A percentile compares a stretch with the other conserved stretches of the same genome.
These are phyloP conservation scores for Yamadazyma epiphylla DNA, from an alignment of 1,139 yeast species.

Conservation along the genomic window DNA sequence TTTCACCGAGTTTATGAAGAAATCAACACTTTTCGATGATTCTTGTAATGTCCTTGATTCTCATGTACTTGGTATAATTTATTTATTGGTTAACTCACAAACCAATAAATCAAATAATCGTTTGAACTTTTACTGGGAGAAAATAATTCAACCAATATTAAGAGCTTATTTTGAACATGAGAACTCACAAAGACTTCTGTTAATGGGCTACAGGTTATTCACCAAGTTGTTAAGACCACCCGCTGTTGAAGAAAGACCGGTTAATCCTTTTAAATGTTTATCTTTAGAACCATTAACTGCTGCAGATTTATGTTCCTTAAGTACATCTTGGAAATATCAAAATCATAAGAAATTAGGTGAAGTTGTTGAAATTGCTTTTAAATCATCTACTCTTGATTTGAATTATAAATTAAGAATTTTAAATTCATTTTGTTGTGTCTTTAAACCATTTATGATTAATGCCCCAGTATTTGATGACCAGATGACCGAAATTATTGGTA, in stretches of 20 bases:
- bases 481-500: background rate
- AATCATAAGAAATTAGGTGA: slow-evolving; percentile 31
- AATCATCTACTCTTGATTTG: too few species aligned
- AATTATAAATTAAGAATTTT: slow-evolving; percentile 19
- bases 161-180: slow-evolving; percentile 32
- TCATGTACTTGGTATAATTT: too few species aligned
- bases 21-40: too few species aligned
- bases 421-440: slow-evolving; percentile 3
- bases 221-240: slow-evolving; percentile 20
- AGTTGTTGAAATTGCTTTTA: slow-evolving; percentile 19
- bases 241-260: slow-evolving; percentile 19
- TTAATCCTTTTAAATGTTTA: slow-evolving; percentile 28
- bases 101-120: too few species aligned
- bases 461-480: background rate
- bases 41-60: too few species aligned
- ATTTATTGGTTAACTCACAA: too few species aligned
- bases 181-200: slow-evolving; percentile 1
- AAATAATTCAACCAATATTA: slow-evolving; percentile 29
- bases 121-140: slow-evolving; percentile 37
- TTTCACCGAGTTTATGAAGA: too few species aligned
- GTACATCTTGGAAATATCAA: slow-evolving; percentile 30
- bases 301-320: slow-evolving; percentile 28
- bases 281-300: slow-evolving; percentile 28
- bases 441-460: slow-evolving; percentile 1
- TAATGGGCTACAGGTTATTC: slow-evolving; percentile 15